Percentiles rank a stretch among this genome's conserved stretches.
Evolutionary conservation across 768 basidiomycete genomes (phyloP).

Genomic region (Naganishia kalamii): DNA sequence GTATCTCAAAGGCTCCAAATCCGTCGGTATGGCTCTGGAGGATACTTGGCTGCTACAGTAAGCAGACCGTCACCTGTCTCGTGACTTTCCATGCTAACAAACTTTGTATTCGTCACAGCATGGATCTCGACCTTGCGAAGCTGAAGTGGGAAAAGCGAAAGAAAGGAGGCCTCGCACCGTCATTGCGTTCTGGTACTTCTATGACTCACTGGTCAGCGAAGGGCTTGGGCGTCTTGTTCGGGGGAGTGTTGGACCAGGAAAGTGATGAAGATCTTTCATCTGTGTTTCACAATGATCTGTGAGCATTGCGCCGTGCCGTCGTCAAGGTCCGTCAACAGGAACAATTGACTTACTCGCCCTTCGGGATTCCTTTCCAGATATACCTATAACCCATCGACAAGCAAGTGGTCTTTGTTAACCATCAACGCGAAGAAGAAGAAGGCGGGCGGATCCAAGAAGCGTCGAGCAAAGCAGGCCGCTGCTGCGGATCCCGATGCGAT

Average conservation of each 20-base stretch:
- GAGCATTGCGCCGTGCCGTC: constrained; percentile 3
- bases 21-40: constrained; percentile 77
- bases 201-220: constrained; percentile 73
- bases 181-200: constrained; percentile 70
- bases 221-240: constrained; percentile 70
- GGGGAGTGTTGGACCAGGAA: constrained; percentile 83
- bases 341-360: not conserved
- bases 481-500: constrained; percentile 7
- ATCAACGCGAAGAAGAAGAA: constrained; percentile 64
- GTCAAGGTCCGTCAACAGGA: not conserved
- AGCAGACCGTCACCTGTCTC: constrained; percentile 36
- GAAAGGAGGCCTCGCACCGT: constrained; percentile 65
- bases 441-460: constrained; percentile 48
- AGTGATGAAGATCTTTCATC: constrained; percentile 78
- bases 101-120: constrained; percentile 32
- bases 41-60: constrained; percentile 84
- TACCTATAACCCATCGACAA: constrained; percentile 60
- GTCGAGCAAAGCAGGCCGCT: constrained; percentile 49
- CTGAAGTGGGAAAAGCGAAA: constrained; percentile 85
- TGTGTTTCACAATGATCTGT: constrained; percentile 83
- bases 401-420: constrained; percentile 72
- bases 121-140: constrained; percentile 51
- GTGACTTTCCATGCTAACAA: constrained; percentile 5
- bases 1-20: constrained; percentile 75
- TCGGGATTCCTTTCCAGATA: constrained; percentile 51